Evolutionary conservation across 2,329 filamentous ascomycete species (phyloP), one percentile per base, ranked within the genome.

Genomic region (Colletotrichum salicis): DNA sequence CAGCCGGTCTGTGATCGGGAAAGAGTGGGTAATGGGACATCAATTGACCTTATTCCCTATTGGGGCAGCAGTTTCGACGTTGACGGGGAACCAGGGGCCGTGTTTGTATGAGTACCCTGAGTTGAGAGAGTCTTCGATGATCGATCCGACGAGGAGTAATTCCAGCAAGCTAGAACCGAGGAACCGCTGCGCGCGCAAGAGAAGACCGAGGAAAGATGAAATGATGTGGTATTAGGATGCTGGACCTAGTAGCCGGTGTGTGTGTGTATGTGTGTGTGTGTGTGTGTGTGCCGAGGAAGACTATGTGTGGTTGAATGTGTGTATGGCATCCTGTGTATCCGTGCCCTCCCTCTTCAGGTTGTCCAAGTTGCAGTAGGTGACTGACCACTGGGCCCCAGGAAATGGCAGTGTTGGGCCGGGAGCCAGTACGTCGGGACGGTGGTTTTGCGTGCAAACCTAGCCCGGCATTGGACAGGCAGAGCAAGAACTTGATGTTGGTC

Each of bases 401-500:
- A 19, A 48, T 51, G 65, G 37, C 64, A 62, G 45, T 41, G 59
- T 51, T 71, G 69, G 65, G 65, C 69, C 59, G 65, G 65, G 69
- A 71, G 69, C 69, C 69, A 71, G 69, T 69, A 69, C 48, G 69
- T 69, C 65, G 69, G 69, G 65, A 64, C 65, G 33, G 64, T 59
- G 59, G 65, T 62, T 71, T 71, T 63, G 64, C 54, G 65, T 64
- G 59, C 59, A 64, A 64, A 64, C 69, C 59, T 69, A 71, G 69
- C 59, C 45, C 69, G 65, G 69, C 55, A 71, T 55, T 56, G 69
- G 59, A 31, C 69, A 69, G 55, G 62, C 45, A 56, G 54, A 64
- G 60, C 57, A 52, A 68, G 59, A 37, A 41, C 15, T 31, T 51
- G 61, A 41, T 41, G 64, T 71, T 71, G 65, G 64, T 63, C 64